Evolutionary conservation across 352 stramenopile genomes (phyloP), one percentile per base, ranked within the genome.

Genomic region (Pythium coloratum): DNA sequence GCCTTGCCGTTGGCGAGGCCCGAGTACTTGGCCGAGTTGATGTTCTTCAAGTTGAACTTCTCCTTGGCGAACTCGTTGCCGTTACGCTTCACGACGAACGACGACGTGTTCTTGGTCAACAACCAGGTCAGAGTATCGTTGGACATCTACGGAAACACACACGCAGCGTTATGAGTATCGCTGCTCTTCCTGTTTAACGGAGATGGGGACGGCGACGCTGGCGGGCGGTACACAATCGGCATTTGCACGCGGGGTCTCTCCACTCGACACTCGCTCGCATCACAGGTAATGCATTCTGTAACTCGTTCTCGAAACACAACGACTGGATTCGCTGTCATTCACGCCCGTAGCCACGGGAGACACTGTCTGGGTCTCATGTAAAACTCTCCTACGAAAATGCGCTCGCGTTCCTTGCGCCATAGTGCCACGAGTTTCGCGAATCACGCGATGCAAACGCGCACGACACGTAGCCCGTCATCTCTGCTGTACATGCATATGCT

Each of bases 1-100:
- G 88, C 91, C 86, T 99, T 98, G 69, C 70, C 75, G 73, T 96
- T 96, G 64, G 96, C 94, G 64, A 99, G 55, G 66, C 94, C 96
- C 62, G 92, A 98, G 81, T 98, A 99, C 90, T 99, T 99, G 91
- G 92, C 96, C 72, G 80, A 95, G 78, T 98, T 98, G 64, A 89
- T 73, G 78, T 94, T 98, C 77, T 90, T 86, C 69, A 99, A 75
- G 89, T 99, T 99, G 75, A 96, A 97, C 79, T 92, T 94, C 80
- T 99, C 96, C 55, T 89, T 79, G 60, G 90, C 89, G 70, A 98
- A 98, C 76, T 95, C 87, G 67, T 84, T 87, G 77, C 78, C 76
- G 66, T 86, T 90, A 66, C 90, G 84, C 89, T 99, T 99, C 71
- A 97, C 89, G 53, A 99, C 82, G 83, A 99, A 99, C 69, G 82